Percentiles rank a stretch among this genome's conserved stretches.
These are phyloP conservation scores for Capronia epimyces DNA, from an alignment of 2,329 filamentous ascomycete genomes.

Conservation along the genomic window DNA sequence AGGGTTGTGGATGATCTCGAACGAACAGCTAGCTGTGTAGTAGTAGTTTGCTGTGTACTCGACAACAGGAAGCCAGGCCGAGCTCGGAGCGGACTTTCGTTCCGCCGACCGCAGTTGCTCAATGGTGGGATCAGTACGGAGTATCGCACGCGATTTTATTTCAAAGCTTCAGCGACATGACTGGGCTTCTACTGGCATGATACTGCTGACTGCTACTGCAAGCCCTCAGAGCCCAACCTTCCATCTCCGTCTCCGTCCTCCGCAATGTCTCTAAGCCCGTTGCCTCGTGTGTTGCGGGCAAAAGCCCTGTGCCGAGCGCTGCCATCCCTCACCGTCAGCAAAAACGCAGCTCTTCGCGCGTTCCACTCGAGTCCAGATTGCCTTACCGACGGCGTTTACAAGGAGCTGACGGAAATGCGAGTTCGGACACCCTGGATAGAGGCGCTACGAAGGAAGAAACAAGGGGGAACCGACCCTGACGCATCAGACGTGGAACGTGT, in stretches of 20 bases:
- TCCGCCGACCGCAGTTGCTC: no score
- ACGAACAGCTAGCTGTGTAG: no score
- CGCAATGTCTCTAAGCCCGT: constrained; percentile 6
- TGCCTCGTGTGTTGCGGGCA: constrained; percentile 4
- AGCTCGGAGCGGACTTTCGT: no score
- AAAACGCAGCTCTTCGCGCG: not conserved
- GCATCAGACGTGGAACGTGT: constrained; percentile 27
- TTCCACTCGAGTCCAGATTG: constrained; percentile 20
- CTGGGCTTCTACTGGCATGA: no score
- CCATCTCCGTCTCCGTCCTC: not conserved
- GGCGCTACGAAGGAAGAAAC: constrained; percentile 52
- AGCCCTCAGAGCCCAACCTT: no score
- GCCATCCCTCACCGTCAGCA: not conserved
- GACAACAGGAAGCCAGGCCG: not conserved
- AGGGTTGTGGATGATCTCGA: no score
- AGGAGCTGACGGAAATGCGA: constrained; percentile 53
- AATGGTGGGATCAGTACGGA: no score
- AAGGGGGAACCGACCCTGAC: constrained; percentile 35
- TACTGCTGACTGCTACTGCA: no score
- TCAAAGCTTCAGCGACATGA: no score
- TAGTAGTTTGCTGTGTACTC: no score
- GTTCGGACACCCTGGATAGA: constrained; percentile 65
- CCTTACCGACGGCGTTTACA: constrained; percentile 55
- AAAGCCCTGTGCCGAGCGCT: not conserved
- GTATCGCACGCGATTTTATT: no score